phyloP scores from a whole-genome alignment of 768 basidiomycete species.

The Pisolithus sp. region DNA sequence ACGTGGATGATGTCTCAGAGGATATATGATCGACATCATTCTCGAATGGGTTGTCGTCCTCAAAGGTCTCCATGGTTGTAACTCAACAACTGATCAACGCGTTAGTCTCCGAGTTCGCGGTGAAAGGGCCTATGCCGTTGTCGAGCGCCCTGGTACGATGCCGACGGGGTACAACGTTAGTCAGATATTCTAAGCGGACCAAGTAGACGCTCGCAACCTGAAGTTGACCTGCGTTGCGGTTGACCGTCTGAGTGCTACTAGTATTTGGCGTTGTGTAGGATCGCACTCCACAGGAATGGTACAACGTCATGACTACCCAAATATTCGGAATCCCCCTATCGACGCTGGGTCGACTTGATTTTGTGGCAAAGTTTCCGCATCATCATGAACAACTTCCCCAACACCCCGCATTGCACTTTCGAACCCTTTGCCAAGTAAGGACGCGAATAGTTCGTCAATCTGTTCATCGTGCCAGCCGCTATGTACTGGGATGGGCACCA shows the following conservation, averaged over 20 bases:
- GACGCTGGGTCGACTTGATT: slow-evolving; percentile 28
- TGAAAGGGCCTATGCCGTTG: neutral
- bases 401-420: slow-evolving; percentile 30
- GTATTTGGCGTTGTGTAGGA: neutral
- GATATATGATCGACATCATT: slow-evolving; percentile 32
- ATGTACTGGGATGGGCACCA: slow-evolving; percentile 71
- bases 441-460: slow-evolving; percentile 89
- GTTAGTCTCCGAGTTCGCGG: neutral
- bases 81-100: neutral
- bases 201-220: neutral
- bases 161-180: neutral
- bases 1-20: slow-evolving; percentile 32
- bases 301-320: slow-evolving; percentile 38
- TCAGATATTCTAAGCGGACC: neutral
- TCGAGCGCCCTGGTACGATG: neutral
- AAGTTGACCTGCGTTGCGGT: neutral
- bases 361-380: slow-evolving; percentile 21
- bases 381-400: slow-evolving; percentile 25
- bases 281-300: neutral
- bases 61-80: slow-evolving; percentile 34
- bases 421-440: slow-evolving; percentile 74
- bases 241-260: neutral
- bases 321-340: slow-evolving; percentile 48
- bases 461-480: slow-evolving; percentile 94
- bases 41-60: slow-evolving; percentile 67